Evolutionary conservation across 2,329 filamentous ascomycete genomes (phyloP).

Genomic region (Fusarium miscanthi): DNA sequence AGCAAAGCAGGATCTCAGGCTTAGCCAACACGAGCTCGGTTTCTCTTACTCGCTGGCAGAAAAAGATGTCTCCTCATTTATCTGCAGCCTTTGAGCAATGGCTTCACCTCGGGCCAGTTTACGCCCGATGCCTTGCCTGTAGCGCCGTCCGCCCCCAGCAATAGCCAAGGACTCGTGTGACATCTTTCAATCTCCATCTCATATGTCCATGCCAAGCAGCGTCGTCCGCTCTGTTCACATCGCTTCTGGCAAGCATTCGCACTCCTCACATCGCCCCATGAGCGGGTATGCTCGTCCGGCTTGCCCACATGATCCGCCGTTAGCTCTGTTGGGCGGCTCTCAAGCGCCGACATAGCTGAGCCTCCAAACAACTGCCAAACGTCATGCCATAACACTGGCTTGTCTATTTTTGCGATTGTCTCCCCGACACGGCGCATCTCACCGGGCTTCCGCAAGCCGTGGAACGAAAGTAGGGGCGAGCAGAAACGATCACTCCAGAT

Average conservation of each 20-base stretch:
- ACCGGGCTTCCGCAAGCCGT: constrained; percentile 58
- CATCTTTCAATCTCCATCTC: constrained; percentile 55
- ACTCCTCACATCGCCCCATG: constrained; percentile 51
- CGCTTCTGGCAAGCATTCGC: constrained; percentile 57
- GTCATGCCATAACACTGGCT: constrained; percentile 62
- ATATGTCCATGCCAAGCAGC: constrained; percentile 65
- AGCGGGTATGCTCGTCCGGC: constrained; percentile 56
- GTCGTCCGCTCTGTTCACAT: constrained; percentile 53
- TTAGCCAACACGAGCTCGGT: constrained; percentile 1
- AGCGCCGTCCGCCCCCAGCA: constrained; percentile 53
- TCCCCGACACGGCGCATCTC: constrained; percentile 60
- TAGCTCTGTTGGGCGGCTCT: constrained; percentile 50
- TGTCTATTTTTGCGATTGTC: constrained; percentile 52
- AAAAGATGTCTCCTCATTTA: constrained; percentile 17
- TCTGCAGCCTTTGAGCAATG: constrained; percentile 42
- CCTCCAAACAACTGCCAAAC: constrained; percentile 62
- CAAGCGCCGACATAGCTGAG: constrained; percentile 53
- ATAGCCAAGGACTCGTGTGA: constrained; percentile 61
- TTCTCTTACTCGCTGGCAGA: background rate
- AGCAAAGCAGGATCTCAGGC: constrained; percentile 6
- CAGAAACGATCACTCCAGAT: constrained; percentile 64
- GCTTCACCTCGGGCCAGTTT: constrained; percentile 47
- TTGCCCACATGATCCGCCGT: constrained; percentile 64
- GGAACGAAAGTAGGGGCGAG: constrained; percentile 65
- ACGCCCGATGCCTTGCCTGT: constrained; percentile 48